A percentile compares a stretch with the other conserved stretches of the same genome.
These are phyloP conservation scores for Anastatica hierochuntica DNA, from an alignment of 345 rosid species.

Conservation along the genomic window DNA sequence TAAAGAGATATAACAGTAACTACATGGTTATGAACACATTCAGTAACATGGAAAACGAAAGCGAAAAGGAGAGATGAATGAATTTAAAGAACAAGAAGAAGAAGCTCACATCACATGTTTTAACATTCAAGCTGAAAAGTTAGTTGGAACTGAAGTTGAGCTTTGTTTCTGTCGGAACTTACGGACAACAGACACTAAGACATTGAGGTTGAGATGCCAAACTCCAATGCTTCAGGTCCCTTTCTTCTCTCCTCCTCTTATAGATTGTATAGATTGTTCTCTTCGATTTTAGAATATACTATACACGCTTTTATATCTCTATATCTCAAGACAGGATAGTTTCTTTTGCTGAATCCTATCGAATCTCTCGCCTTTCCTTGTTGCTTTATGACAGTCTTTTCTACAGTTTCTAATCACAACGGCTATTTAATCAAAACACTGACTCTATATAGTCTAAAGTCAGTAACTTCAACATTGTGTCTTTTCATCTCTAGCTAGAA, in stretches of 20 bases:
- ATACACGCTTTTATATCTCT: background rate
- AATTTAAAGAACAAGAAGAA: background rate
- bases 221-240: conserved; percentile 14
- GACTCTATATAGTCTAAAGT: too few species aligned
- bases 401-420: too few species aligned
- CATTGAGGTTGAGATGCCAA: conserved; percentile 24
- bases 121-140: conserved; percentile 4
- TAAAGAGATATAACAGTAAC: conserved; percentile 63
- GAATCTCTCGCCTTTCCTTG: too few species aligned
- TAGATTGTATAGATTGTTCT: conserved; percentile 24
- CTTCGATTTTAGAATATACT: conserved; percentile 18
- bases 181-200: conserved; percentile 16
- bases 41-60: conserved; percentile 25
- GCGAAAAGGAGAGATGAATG: conserved; percentile 28
- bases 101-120: conserved; percentile 14
- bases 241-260: conserved; percentile 10
- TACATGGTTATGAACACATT: conserved; percentile 32
- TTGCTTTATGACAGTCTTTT: too few species aligned
- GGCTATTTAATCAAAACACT: too few species aligned
- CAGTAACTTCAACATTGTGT: too few species aligned
- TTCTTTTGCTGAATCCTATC: too few species aligned
- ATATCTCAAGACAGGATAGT: too few species aligned
- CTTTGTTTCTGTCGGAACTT: too few species aligned
- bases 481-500: too few species aligned
- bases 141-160: conserved; percentile 14